Percentiles rank a stretch among this genome's conserved stretches.
These are phyloP conservation scores for Podosphaera leucotricha DNA, from an alignment of 2,329 filamentous ascomycete species.

Conservation along the genomic window DNA sequence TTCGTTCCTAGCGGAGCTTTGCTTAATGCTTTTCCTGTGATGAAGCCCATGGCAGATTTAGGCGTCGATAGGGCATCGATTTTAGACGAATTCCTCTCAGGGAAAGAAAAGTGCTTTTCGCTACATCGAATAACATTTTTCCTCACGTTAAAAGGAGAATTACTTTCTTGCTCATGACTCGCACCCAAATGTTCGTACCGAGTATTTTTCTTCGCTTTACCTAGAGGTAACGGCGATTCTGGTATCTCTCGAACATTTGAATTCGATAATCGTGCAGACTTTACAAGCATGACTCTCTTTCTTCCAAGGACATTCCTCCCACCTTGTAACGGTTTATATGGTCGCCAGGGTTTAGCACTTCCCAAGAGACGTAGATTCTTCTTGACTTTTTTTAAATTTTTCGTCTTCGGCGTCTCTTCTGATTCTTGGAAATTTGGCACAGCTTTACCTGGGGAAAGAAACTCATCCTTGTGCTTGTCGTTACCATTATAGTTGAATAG, in stretches of 20 bases:
- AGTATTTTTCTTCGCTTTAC: not conserved
- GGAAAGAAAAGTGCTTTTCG: not conserved
- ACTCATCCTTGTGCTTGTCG: not conserved
- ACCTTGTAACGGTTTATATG: not conserved
- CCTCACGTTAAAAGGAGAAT: not conserved
- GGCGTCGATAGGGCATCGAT: not conserved
- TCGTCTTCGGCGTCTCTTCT: not conserved
- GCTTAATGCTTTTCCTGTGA: not conserved
- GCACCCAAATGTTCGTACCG: not conserved
- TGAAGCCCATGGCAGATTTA: not conserved
- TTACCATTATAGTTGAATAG: not conserved
- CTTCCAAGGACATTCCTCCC: not conserved
- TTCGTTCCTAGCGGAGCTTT: not conserved
- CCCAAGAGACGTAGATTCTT: not conserved
- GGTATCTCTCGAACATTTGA: not conserved
- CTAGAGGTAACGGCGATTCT: not conserved
- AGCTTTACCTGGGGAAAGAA: not conserved
- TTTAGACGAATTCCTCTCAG: not conserved
- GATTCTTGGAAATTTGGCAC: too few relatives aligned
- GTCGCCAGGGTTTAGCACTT: not conserved
- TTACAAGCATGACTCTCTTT: not conserved
- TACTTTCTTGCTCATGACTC: not conserved
- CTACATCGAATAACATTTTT: not conserved
- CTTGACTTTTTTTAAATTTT: not conserved
- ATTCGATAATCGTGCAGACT: not conserved